Percentiles rank a stretch among this genome's conserved stretches.
These are phyloP conservation scores for Hemileia vastatrix DNA, from an alignment of 1,284 basidiomycete genomes.

Conservation along the genomic window DNA sequence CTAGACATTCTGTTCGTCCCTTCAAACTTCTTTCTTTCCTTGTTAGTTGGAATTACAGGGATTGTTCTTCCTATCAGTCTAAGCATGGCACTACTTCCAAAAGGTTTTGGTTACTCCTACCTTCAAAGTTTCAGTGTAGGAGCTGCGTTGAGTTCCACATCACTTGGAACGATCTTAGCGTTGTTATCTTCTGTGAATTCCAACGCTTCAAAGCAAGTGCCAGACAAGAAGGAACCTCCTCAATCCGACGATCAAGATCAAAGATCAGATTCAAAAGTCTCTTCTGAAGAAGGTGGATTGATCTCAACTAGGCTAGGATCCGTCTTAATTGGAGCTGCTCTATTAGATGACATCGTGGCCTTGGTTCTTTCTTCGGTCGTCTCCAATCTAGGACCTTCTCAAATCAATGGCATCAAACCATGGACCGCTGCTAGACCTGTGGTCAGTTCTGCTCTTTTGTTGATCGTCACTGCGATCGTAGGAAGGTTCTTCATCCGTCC, in stretches of 20 bases:
- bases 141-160: constrained; percentile 27
- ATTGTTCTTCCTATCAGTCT: too few species aligned
- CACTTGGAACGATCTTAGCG: constrained; percentile 31
- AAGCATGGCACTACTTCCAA: too few species aligned
- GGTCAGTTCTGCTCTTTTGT: constrained; percentile 24
- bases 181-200: constrained; percentile 11
- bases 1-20: too few species aligned
- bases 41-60: too few species aligned
- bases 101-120: constrained; percentile 24
- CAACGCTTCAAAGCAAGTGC: not conserved
- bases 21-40: too few species aligned
- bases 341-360: constrained; percentile 31
- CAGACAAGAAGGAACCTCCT: not conserved
- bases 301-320: constrained; percentile 27
- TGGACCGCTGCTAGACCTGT: constrained; percentile 30
- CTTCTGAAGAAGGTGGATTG: constrained; percentile 2
- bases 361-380: constrained; percentile 29
- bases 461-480: constrained; percentile 11
- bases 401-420: constrained; percentile 1
- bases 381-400: constrained; percentile 11
- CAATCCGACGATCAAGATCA: not conserved
- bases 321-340: constrained; percentile 30
- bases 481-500: constrained; percentile 4
- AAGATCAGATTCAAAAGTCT: not conserved
- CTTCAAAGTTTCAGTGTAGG: constrained; percentile 30